Percentiles rank a stretch among this genome's conserved stretches.
Conservation (phyloP, 257 asterid genomes). For the Nicotiana obtusifolia region DNA sequence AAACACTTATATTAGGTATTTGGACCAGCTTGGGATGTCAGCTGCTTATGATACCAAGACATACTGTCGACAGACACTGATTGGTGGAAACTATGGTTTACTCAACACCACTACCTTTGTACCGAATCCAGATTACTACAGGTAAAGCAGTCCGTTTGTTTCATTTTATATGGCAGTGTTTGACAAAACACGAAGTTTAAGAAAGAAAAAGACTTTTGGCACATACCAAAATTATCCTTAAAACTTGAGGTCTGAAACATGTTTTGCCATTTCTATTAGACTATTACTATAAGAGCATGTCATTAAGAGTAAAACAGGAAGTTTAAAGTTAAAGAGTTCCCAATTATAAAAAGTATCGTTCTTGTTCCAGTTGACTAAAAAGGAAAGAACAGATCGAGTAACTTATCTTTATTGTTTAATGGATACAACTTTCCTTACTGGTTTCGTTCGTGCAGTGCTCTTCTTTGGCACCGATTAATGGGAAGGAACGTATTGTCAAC, state of each 20-base stretch:
- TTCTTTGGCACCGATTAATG: conserved; percentile 89
- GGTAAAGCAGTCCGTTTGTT: conserved; percentile 28
- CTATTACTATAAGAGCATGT: not conserved
- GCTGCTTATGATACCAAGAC: conserved; percentile 58
- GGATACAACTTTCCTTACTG: not conserved
- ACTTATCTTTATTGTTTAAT: not conserved
- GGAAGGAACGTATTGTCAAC: conserved; percentile 55
- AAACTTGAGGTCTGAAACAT: not conserved
- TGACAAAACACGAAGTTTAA: not conserved
- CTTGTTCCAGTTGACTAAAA: not conserved
- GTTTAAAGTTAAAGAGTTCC: not conserved
- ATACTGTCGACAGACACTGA: conserved; percentile 71
- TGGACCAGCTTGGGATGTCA: conserved; percentile 77
- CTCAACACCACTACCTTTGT: conserved; percentile 59
- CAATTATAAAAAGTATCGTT: not conserved
- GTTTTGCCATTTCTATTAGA: not conserved
- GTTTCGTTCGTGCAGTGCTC: conserved; percentile 48
- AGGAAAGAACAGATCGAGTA: not conserved
- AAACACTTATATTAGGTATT: conserved; percentile 43
- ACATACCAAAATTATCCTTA: not conserved
- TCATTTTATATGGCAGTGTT: not conserved
- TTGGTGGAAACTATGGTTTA: conserved; percentile 88
- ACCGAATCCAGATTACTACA: conserved; percentile 89
- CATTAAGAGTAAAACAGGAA: not conserved
- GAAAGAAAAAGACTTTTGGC: not conserved